Base-by-base conservation (phyloP, 768 basidiomycete species). In the Pleurotus tuoliensis region DNA sequence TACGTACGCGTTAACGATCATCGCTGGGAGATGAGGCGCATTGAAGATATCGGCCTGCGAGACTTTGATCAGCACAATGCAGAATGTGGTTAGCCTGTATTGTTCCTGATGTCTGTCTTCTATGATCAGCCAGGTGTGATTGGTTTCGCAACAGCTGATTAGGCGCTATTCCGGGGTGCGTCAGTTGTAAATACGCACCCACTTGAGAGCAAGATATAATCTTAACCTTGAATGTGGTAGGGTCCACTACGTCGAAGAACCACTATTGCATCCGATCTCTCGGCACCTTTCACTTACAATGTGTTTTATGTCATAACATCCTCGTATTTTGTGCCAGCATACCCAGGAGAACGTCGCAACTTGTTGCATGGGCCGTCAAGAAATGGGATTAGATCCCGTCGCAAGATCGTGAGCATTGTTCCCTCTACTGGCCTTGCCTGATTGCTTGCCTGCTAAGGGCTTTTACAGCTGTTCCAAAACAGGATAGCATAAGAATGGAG, bases 191-290 rank as follows among this genome's bases (percentile, higher is more conserved):
- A 50, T 50, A 38, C 27, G 48, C 48, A 34, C 48, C 48, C 48
- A 50, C 48, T 50, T n/a, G 24, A 20, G 37, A 30, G 48, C 48
- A 27, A 50, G 48, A 50, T 50, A 50, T 50, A 50, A 50, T 8
- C 34, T 50, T 50, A 50, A 50, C 48, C 48, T 50, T 50, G 48
- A 50, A 20, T 20, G n/a, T 27, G 11, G 30, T 34, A 50, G 48
- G 48, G 48, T 50, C 48, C 48, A 50, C 48, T 50, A 50, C 48
- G 48, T 50, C 48, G 48, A 30, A 27, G 48, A 50, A 50, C 13
- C 15, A n/a, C 20, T 16, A 53, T 22, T 39, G 27, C 16, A 25
- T 53, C 51, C 51, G 51, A 53, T 53, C 51, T 34, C 30, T 18
- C 51, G 51, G 51, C 18, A 53, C 6, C 39, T 15, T n/a, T 50